Percentiles rank a stretch among this genome's conserved stretches.
Conservation (phyloP, 2,329 filamentous ascomycete genomes). For the Sclerotinia sclerotiorum region DNA sequence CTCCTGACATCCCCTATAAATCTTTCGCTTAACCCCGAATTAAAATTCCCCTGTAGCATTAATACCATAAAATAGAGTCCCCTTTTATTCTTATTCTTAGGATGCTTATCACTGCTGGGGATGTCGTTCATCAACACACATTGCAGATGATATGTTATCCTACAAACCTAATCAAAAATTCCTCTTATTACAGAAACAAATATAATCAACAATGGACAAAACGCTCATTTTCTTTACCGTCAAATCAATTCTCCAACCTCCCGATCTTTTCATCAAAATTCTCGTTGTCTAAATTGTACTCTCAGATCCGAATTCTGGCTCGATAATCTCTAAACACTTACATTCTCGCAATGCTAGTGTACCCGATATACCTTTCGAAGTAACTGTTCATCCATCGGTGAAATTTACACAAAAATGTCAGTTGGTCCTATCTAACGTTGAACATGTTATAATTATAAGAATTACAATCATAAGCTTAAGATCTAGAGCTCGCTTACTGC, state of each 20-base stretch:
- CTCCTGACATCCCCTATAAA: too few relatives aligned
- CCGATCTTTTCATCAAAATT: neutral
- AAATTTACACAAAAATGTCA: neutral
- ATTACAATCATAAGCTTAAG: neutral
- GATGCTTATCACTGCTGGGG: too few relatives aligned
- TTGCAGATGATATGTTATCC: too few relatives aligned
- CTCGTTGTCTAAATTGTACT: neutral
- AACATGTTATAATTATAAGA: neutral
- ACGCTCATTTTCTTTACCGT: neutral
- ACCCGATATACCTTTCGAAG: neutral
- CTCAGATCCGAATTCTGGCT: neutral
- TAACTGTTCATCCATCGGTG: neutral
- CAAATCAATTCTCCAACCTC: constrained; percentile 9
- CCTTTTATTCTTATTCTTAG: too few relatives aligned
- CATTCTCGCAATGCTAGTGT: neutral
- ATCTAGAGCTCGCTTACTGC: neutral
- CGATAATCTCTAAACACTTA: neutral
- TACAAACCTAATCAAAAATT: too few relatives aligned
- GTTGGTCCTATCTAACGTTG: neutral
- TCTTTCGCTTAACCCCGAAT: too few relatives aligned
- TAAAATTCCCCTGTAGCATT: too few relatives aligned
- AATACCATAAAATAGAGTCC: too few relatives aligned
- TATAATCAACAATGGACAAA: constrained; percentile 10
- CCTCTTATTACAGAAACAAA: neutral
- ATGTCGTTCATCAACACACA: too few relatives aligned